phyloP scores from a whole-genome alignment of 2,329 filamentous ascomycete species.

The Septoria petroselini region DNA sequence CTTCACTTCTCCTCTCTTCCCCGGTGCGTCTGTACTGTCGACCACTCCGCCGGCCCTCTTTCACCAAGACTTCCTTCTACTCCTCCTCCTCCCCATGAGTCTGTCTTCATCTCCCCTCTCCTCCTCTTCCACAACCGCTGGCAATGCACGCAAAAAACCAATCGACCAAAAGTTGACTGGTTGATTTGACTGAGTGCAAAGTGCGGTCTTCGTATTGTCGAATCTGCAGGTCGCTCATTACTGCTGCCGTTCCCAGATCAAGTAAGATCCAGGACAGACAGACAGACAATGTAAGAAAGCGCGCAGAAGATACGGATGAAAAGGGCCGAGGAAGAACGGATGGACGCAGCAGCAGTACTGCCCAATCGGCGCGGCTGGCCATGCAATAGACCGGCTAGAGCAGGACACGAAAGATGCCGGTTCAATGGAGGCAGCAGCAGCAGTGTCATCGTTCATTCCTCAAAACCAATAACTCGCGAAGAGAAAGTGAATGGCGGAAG shows the following conservation, averaged over 20 bases:
- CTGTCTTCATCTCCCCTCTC: background rate
- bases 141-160: background rate
- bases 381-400: conserved; percentile 23
- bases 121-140: background rate
- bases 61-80: too few species aligned
- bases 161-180: too few species aligned
- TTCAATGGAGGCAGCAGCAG: conserved; percentile 4
- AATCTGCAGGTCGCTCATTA: conserved; percentile 16
- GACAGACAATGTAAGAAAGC: background rate
- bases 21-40: conserved; percentile 3
- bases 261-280: background rate
- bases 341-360: too few species aligned
- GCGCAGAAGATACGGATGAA: conserved; percentile 7
- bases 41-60: conserved; percentile 1
- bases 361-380: conserved; percentile 1
- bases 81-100: background rate
- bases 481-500: conserved; percentile 10
- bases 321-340: conserved; percentile 1
- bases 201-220: conserved; percentile 14
- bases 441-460: conserved; percentile 8
- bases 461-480: conserved; percentile 18
- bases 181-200: conserved; percentile 11
- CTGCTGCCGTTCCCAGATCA: too few species aligned
- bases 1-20: background rate
- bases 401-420: conserved; percentile 3